Evolutionary conservation across 495 filamentous ascomycete genomes (phyloP).

Genomic region (Penicillium subrubescens): DNA sequence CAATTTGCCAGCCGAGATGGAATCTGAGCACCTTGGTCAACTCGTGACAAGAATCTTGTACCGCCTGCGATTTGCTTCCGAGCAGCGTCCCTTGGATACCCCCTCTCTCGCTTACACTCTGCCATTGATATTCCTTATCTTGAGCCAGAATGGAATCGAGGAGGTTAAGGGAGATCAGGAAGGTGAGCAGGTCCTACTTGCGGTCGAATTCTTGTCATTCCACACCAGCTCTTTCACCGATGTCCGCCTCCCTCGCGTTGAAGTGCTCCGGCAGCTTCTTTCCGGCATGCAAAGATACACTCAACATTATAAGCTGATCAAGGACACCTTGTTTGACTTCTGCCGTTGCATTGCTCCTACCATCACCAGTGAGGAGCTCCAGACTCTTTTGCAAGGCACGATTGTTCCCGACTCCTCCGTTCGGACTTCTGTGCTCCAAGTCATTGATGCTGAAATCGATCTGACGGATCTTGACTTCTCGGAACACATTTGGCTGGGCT

Average conservation of each 20-base stretch:
- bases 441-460: constrained; percentile 87
- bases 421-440: constrained; percentile 84
- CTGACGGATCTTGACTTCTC: constrained; percentile 82
- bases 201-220: constrained; percentile 86
- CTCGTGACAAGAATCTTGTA: constrained; percentile 89
- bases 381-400: constrained; percentile 67
- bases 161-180: constrained; percentile 65
- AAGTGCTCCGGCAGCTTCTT: constrained; percentile 70
- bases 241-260: constrained; percentile 69
- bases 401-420: constrained; percentile 80
- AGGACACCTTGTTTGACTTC: constrained; percentile 85
- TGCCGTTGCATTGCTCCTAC: constrained; percentile 77
- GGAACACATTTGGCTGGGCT: constrained; percentile 90
- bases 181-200: constrained; percentile 84
- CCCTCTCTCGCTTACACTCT: constrained; percentile 85
- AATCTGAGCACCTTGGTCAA: constrained; percentile 79
- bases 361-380: constrained; percentile 68
- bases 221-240: constrained; percentile 78
- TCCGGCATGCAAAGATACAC: constrained; percentile 83
- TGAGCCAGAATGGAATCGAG: constrained; percentile 78
- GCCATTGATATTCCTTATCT: constrained; percentile 73
- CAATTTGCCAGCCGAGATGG: constrained; percentile 67
- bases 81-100: constrained; percentile 87
- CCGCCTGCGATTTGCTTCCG: constrained; percentile 82
- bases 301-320: constrained; percentile 91